Percentiles rank a stretch among this genome's conserved stretches.
These are phyloP conservation scores for Ceratocystis lukuohia DNA, from an alignment of 2,329 filamentous ascomycete species.

Conservation along the genomic window DNA sequence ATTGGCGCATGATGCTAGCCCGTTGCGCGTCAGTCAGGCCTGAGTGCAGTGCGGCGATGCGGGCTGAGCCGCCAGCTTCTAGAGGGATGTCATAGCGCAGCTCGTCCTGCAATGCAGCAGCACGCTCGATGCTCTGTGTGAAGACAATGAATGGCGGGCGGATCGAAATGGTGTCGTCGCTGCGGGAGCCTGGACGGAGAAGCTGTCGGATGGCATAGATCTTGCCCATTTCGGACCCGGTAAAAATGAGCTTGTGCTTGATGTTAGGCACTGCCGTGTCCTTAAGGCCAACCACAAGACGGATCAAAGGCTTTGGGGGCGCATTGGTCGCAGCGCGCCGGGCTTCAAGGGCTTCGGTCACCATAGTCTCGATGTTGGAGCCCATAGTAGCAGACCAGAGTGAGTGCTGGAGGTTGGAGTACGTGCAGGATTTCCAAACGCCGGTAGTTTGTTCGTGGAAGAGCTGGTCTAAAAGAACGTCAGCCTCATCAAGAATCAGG, in stretches of 20 bases:
- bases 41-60: conserved; percentile 83
- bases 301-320: conserved; percentile 46
- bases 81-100: conserved; percentile 87
- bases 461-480: conserved; percentile 80
- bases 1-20: conserved; percentile 71
- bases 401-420: conserved; percentile 55
- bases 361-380: conserved; percentile 73
- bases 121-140: conserved; percentile 87
- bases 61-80: conserved; percentile 67
- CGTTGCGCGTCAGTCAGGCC: conserved; percentile 65
- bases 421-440: conserved; percentile 69
- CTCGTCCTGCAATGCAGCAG: conserved; percentile 75
- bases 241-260: conserved; percentile 76
- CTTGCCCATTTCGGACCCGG: conserved; percentile 86
- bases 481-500: conserved; percentile 82
- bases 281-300: conserved; percentile 89
- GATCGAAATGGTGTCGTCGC: conserved; percentile 43
- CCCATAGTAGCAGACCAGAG: conserved; percentile 98
- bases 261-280: conserved; percentile 92
- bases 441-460: conserved; percentile 79
- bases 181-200: conserved; percentile 51
- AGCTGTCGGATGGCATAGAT: conserved; percentile 82
- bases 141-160: conserved; percentile 89
- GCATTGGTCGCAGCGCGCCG: conserved; percentile 25
- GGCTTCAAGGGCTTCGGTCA: conserved; percentile 51